Base-by-base conservation (phyloP, 2,329 filamentous ascomycete genomes). In the Trichoderma koningii region DNA sequence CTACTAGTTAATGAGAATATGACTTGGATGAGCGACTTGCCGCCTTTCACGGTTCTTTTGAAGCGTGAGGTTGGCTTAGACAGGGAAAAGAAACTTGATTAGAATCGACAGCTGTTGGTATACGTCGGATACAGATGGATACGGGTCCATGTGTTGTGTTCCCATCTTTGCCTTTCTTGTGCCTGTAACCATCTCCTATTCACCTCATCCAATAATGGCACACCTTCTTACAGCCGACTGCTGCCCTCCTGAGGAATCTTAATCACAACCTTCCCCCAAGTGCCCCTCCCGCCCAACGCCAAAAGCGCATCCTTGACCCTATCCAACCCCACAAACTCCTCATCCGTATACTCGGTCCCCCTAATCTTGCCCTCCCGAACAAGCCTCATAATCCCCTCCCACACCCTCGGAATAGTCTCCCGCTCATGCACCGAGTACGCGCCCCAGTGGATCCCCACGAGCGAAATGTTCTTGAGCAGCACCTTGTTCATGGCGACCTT, bases 251-350 rank as follows among this genome's bases (percentile, higher is more conserved):
- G 90, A 1, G 89, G 88, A 48, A 98, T 82, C 78, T 92, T 92
- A 21, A 97, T 89, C 1, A 97, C 92, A 0, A 98, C 94, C 83
- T 98, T 98, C 0, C 94, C 94, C 94, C 94, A 98, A 1, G 93
- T 97, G 57, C 90, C 91, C 66, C 94, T 83, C 1, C 87, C 86
- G 1, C 92, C 93, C 63, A 98, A 78, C 2, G 90, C 90, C 71
- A 89, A 82, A 71, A 98, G 76, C 0, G 93, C 93, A 67, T 85
- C 85, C 0, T 90, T 89, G 30, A 97, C 85, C 65, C 83, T 88
- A 71, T 96, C 92, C 63, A 98, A 77, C 0, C 94, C 94, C 15
- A 90, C 86, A 77, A 93, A 97, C 71, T 89, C 87, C 76, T 88
- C 85, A 73, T 96, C 93, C 2, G 85, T 88, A 74, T 92, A 98